Conservation (phyloP, 257 asterid species). For the Striga asiatica region DNA sequence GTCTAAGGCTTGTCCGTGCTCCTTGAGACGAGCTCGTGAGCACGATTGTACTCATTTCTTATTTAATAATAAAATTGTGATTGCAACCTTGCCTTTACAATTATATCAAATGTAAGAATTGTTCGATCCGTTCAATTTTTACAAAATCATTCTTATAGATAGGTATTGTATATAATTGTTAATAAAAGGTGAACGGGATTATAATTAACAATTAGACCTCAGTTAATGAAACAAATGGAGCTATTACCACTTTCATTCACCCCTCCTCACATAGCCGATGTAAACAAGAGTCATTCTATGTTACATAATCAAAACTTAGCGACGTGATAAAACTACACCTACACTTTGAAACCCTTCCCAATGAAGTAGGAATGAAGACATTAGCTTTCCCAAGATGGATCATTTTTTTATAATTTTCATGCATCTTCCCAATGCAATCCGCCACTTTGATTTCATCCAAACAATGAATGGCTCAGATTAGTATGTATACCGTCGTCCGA, state of each 20-base stretch:
- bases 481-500: neutral
- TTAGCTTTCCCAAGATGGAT: too few species aligned
- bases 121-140: too few species aligned
- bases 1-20: too few species aligned
- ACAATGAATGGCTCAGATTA: neutral
- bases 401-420: too few species aligned
- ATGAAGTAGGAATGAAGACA: slow-evolving; percentile 10
- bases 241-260: slow-evolving; percentile 12
- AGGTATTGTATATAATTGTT: too few species aligned
- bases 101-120: too few species aligned
- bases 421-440: slow-evolving; percentile 10
- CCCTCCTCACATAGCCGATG: slow-evolving; percentile 27
- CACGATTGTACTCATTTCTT: too few species aligned
- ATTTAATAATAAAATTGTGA: too few species aligned
- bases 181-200: too few species aligned
- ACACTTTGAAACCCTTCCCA: slow-evolving; percentile 23
- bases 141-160: too few species aligned
- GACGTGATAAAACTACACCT: slow-evolving; percentile 27
- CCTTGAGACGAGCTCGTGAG: too few species aligned
- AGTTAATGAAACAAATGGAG: slow-evolving; percentile 25
- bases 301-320: slow-evolving; percentile 47
- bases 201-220: slow-evolving; percentile 21
- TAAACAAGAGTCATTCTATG: slow-evolving; percentile 32
- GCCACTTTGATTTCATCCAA: slow-evolving; percentile 10
- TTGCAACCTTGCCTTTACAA: too few species aligned